phyloP scores from a whole-genome alignment of 805 yeast genomes.

The Candida nemodendra region DNA sequence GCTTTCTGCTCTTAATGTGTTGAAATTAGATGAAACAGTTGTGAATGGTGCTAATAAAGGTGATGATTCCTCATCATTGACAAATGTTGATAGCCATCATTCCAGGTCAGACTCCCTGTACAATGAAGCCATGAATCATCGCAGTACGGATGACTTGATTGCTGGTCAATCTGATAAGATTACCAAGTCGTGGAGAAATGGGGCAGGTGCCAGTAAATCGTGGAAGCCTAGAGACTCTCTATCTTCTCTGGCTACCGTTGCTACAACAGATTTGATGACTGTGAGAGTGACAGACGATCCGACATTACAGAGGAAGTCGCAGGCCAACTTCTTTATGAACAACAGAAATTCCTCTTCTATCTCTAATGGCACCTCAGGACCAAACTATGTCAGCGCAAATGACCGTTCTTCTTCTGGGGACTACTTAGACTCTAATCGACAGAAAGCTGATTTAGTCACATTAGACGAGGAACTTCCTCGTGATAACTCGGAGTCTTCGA shows the following conservation, averaged over 20 bases:
- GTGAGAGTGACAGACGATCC: conserved; percentile 72
- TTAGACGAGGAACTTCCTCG: conserved; percentile 16
- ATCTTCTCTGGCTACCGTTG: conserved; percentile 76
- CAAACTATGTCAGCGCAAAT: conserved; percentile 10
- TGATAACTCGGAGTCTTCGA: conserved; percentile 6
- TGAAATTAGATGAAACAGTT: conserved; percentile 47
- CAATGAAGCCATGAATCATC: conserved; percentile 39
- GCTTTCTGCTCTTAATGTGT: conserved; percentile 49
- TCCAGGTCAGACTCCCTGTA: conserved; percentile 33
- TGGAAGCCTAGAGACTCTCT: conserved; percentile 62
- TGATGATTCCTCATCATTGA: conserved; percentile 48
- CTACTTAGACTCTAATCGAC: conserved; percentile 12
- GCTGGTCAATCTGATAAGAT: conserved; percentile 28
- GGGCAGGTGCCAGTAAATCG: conserved; percentile 29
- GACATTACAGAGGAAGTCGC: conserved; percentile 38
- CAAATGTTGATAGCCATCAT: conserved; percentile 46
- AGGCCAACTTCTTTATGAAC: conserved; percentile 33
- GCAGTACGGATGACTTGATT: conserved; percentile 40
- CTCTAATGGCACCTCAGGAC: conserved; percentile 15
- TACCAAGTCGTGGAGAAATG: conserved; percentile 62
- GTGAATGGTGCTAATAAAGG: conserved; percentile 22
- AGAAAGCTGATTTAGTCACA: conserved; percentile 9
- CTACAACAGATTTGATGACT: conserved; percentile 78
- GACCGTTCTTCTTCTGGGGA: conserved; percentile 14
- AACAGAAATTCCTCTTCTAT: conserved; percentile 30